Percentiles rank a stretch among this genome's conserved stretches.
These are phyloP conservation scores for Lentinula guzmanii DNA, from an alignment of 768 basidiomycete species.

Conservation along the genomic window DNA sequence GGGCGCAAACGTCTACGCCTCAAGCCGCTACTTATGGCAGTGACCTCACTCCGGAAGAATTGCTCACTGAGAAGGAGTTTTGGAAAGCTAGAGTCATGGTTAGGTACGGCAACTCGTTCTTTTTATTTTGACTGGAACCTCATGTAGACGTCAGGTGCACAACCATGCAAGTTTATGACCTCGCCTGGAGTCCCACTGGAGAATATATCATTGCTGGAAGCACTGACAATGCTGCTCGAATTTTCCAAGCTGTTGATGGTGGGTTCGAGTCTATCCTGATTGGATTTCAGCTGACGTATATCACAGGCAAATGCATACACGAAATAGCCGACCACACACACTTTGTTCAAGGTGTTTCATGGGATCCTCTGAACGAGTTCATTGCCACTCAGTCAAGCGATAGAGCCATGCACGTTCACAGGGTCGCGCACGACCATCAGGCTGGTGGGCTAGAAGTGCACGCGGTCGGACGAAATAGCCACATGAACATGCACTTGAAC, in stretches of 20 bases:
- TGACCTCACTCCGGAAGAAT: constrained; percentile 70
- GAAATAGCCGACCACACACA: constrained; percentile 94
- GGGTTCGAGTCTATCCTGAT: constrained; percentile 11
- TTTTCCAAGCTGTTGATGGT: constrained; percentile 77
- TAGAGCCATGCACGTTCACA: constrained; percentile 92
- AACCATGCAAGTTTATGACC: constrained; percentile 94
- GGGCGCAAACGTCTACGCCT: constrained; percentile 78
- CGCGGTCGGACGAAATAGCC: constrained; percentile 83
- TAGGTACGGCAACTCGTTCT: background rate
- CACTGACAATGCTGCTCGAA: constrained; percentile 90
- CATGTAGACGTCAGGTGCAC: constrained; percentile 55
- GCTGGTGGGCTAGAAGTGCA: constrained; percentile 84
- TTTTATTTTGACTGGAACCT: background rate
- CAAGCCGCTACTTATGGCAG: constrained; percentile 75
- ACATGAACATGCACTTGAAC: constrained; percentile 30
- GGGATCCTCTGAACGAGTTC: constrained; percentile 97
- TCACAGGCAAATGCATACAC: constrained; percentile 74
- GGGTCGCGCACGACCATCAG: constrained; percentile 40
- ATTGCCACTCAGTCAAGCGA: constrained; percentile 97
- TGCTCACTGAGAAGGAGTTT: constrained; percentile 88
- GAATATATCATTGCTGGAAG: constrained; percentile 94
- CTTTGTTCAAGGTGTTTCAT: constrained; percentile 97
- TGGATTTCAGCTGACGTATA: constrained; percentile 9
- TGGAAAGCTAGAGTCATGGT: constrained; percentile 52
- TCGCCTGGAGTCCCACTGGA: constrained; percentile 95